A percentile compares a stretch with the other conserved stretches of the same genome.
These are phyloP conservation scores for Penium margaritaceum DNA, from an alignment of 139 green algal genomes.

Conservation along the genomic window DNA sequence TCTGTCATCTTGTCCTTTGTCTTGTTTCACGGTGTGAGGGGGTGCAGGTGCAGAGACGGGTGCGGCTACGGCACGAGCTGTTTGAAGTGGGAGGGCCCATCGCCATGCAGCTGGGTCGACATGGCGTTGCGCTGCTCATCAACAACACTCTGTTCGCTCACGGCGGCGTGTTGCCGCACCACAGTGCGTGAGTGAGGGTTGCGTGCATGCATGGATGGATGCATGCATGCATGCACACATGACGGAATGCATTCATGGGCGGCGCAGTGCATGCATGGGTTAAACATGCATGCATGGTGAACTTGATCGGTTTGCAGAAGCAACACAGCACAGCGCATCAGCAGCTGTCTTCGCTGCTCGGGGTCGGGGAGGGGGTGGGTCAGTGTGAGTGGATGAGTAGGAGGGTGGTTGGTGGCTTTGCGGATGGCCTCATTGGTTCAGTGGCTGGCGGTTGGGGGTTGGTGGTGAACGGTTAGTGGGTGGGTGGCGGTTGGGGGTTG, in stretches of 20 bases:
- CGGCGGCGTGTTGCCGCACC: conserved; percentile 61
- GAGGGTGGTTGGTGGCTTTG: too few species aligned
- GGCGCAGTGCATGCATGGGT: background rate
- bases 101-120: conserved; percentile 16
- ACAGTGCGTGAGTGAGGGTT: conserved; percentile 56
- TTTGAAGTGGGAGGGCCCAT: conserved; percentile 41
- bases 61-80: conserved; percentile 23
- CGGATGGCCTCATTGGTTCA: too few species aligned
- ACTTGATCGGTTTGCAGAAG: background rate
- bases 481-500: too few species aligned
- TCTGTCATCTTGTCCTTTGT: background rate
- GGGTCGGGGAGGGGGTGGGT: conserved; percentile 30
- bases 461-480: too few species aligned
- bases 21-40: background rate
- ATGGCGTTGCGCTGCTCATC: conserved; percentile 24
- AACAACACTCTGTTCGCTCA: conserved; percentile 46
- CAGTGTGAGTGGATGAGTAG: too few species aligned
- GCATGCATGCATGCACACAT: conserved; percentile 65
- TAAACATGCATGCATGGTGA: conserved; percentile 59
- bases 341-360: conserved; percentile 24
- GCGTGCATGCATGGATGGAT: too few species aligned
- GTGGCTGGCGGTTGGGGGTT: too few species aligned
- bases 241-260: too few species aligned
- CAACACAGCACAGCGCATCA: background rate
- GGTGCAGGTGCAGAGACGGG: conserved; percentile 10